These are phyloP conservation scores for Telfairia occidentalis DNA, from an alignment of 331 rosid genomes.

Conservation along the genomic window DNA sequence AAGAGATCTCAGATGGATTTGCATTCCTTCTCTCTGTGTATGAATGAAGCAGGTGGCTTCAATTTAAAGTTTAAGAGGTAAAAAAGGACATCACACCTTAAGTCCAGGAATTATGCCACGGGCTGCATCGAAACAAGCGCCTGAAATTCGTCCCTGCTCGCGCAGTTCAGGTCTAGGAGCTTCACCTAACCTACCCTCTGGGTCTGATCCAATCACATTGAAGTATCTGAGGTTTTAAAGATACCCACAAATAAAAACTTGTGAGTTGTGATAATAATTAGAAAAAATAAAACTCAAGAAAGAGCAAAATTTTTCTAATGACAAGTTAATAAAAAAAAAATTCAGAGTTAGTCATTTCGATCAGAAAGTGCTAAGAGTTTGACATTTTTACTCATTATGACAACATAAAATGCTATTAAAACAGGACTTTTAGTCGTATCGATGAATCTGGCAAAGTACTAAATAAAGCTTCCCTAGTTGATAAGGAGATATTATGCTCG, in stretches of 20 bases:
- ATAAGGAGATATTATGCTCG: background rate
- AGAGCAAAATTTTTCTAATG: background rate
- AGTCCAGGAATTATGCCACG: slow-evolving; percentile 67
- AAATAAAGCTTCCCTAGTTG: background rate
- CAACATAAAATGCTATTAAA: background rate
- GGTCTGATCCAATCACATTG: slow-evolving; percentile 97
- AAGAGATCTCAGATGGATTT: background rate
- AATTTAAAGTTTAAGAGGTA: background rate
- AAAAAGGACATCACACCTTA: slow-evolving; percentile 32
- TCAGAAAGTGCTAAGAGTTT: too few relatives aligned
- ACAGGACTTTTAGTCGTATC: background rate
- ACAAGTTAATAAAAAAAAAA: background rate
- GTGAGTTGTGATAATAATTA: background rate
- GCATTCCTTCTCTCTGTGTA: background rate
- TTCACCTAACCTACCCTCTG: slow-evolving; percentile 90
- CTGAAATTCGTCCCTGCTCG: slow-evolving; percentile 92
- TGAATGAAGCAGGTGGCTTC: background rate
- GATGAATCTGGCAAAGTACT: background rate
- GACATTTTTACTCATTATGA: background rate
- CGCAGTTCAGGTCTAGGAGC: slow-evolving; percentile 98
- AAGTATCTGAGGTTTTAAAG: slow-evolving; percentile 48
- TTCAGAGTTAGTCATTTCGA: too few relatives aligned
- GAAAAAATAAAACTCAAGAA: background rate
- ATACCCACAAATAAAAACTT: slow-evolving; percentile 4
- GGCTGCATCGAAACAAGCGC: slow-evolving; percentile 98